Evolutionary conservation across 2,329 filamentous ascomycete genomes (phyloP).

Genomic region (Sclerotinia trifoliorum): DNA sequence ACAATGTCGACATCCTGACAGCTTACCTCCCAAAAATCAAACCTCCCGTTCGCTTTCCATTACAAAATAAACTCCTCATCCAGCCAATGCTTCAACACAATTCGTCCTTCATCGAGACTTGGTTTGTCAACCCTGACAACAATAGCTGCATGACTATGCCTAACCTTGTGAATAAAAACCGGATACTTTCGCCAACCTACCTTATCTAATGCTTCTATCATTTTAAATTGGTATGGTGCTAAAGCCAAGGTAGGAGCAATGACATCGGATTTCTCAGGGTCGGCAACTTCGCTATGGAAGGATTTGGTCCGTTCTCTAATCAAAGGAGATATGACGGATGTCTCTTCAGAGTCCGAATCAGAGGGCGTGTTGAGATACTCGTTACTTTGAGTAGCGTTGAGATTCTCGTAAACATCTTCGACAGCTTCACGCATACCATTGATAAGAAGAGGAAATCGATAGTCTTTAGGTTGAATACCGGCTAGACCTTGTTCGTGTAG

Average conservation of each 20-base stretch:
- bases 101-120: conserved; percentile 70
- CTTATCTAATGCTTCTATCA: conserved; percentile 75
- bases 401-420: conserved; percentile 53
- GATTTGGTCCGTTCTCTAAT: conserved; percentile 25
- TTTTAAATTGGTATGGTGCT: conserved; percentile 76
- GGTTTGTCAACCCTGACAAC: conserved; percentile 71
- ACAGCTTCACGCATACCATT: conserved; percentile 73
- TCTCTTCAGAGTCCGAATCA: conserved; percentile 47
- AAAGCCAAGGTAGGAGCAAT: conserved; percentile 68
- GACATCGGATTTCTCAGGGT: conserved; percentile 28
- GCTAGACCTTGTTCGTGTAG: conserved; percentile 71
- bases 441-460: conserved; percentile 73
- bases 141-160: conserved; percentile 88
- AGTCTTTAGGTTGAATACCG: conserved; percentile 66
- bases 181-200: conserved; percentile 64
- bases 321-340: conserved; percentile 28
- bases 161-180: conserved; percentile 72
- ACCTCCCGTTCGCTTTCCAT: neutral
- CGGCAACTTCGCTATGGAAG: conserved; percentile 11
- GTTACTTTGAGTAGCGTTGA: conserved; percentile 47
- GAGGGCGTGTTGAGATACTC: conserved; percentile 64
- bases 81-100: conserved; percentile 80
- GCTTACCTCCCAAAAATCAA: neutral
- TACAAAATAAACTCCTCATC: conserved; percentile 62
- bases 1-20: neutral